Percentiles rank a stretch among this genome's conserved stretches.
Evolutionary conservation across 805 yeast species (phyloP).

Genomic region (Starmerella lactis-condensi): DNA sequence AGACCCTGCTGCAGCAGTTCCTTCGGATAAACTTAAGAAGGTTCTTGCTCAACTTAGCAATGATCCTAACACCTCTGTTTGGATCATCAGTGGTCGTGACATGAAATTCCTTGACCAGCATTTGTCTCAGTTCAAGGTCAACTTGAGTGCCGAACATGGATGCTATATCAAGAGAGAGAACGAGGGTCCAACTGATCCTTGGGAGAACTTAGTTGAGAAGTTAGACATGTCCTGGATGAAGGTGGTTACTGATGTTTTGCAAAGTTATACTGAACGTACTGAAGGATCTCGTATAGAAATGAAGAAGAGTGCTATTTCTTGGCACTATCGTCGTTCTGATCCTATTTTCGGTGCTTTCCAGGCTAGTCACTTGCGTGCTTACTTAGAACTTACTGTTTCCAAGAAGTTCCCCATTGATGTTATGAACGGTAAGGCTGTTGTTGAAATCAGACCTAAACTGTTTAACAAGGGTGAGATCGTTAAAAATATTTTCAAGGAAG

Average conservation of each 20-base stretch:
- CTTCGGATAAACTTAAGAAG: slow-evolving; percentile 50
- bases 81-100: slow-evolving; percentile 95
- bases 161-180: slow-evolving; percentile 63
- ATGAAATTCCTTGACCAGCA: slow-evolving; percentile 74
- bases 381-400: slow-evolving; percentile 41
- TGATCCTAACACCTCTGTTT: slow-evolving; percentile 70
- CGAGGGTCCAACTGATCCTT: slow-evolving; percentile 30
- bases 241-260: slow-evolving; percentile 58
- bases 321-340: slow-evolving; percentile 94
- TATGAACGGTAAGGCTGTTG: slow-evolving; percentile 91
- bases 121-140: slow-evolving; percentile 58
- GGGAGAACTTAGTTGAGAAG: slow-evolving; percentile 72
- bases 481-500: slow-evolving; percentile 44
- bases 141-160: slow-evolving; percentile 93
- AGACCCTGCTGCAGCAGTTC: slow-evolving; percentile 97
- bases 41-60: slow-evolving; percentile 41
- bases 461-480: slow-evolving; percentile 96
- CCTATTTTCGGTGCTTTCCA: slow-evolving; percentile 84
- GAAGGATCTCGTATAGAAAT: slow-evolving; percentile 77
- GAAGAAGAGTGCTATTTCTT: slow-evolving; percentile 84
- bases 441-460: slow-evolving; percentile 90
- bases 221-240: slow-evolving; percentile 89
- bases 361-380: slow-evolving; percentile 53
- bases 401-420: slow-evolving; percentile 68
- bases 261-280: slow-evolving; percentile 62